Conservation (phyloP, 177 flowering plant species). For the Vitis hybrid region DNA sequence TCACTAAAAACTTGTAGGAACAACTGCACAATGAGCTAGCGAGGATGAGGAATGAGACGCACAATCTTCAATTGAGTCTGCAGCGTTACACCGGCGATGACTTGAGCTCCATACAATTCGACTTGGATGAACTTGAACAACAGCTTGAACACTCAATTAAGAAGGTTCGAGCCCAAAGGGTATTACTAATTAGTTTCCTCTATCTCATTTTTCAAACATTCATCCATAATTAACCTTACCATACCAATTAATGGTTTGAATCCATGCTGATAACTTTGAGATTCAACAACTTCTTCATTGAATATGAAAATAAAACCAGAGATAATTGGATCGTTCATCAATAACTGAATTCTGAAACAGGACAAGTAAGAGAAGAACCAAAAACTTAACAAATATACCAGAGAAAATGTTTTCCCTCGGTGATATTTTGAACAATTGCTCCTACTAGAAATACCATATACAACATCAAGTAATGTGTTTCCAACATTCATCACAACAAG, state of each 20-base stretch:
- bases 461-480: too few species aligned
- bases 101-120: constrained; percentile 30
- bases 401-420: too few species aligned
- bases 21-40: constrained; percentile 36
- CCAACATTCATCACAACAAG: too few species aligned
- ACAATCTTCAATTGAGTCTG: constrained; percentile 45
- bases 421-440: too few species aligned
- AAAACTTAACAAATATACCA: too few species aligned
- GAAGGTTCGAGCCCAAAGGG: constrained; percentile 54
- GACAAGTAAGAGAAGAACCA: too few species aligned
- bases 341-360: too few species aligned
- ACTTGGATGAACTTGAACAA: constrained; percentile 45
- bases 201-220: too few species aligned
- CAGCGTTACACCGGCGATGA: constrained; percentile 48
- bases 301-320: background rate
- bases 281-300: background rate
- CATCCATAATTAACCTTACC: too few species aligned
- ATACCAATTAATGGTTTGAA: background rate
- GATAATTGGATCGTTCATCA: too few species aligned
- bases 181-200: constrained; percentile 2
- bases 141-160: constrained; percentile 44
- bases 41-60: constrained; percentile 40
- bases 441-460: too few species aligned
- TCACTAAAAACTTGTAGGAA: constrained; percentile 16
- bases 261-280: background rate